A percentile compares a stretch with the other conserved stretches of the same genome.
phyloP scores from a whole-genome alignment of 768 basidiomycete species.

The Exsudoporus frostii region DNA sequence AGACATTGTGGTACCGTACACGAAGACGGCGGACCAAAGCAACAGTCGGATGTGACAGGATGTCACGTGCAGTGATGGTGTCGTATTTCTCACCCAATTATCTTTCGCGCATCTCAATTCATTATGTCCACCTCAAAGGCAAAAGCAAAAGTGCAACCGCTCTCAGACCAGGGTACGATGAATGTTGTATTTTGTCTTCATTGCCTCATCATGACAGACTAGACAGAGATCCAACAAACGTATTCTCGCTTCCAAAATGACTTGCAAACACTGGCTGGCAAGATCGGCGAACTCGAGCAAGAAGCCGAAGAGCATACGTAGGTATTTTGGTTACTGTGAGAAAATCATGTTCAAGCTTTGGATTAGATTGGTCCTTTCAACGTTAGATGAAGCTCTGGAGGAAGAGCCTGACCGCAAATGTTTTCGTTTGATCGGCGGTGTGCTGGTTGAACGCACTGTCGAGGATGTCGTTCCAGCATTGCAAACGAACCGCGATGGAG shows the following conservation, averaged over 20 bases:
- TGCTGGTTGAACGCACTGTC: slow-evolving; percentile 93
- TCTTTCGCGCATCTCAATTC: slow-evolving; percentile 13
- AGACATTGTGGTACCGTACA: slow-evolving; percentile 44
- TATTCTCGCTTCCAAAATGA: slow-evolving; percentile 85
- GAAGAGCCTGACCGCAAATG: slow-evolving; percentile 90
- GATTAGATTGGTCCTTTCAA: slow-evolving; percentile 79
- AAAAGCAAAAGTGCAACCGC: slow-evolving; percentile 54
- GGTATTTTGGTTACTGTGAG: slow-evolving; percentile 29
- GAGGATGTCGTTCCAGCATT: slow-evolving; percentile 90
- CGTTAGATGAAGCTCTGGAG: slow-evolving; percentile 77
- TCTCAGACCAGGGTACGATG: slow-evolving; percentile 70
- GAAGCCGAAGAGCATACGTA: slow-evolving; percentile 96
- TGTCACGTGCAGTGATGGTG: slow-evolving; percentile 26
- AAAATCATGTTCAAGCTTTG: background rate
- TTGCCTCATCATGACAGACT: slow-evolving; percentile 39
- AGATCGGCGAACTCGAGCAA: slow-evolving; percentile 94
- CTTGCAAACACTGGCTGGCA: slow-evolving; percentile 84
- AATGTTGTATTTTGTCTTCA: background rate
- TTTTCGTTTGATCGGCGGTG: slow-evolving; percentile 93
- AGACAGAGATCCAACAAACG: slow-evolving; percentile 81
- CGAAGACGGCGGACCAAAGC: slow-evolving; percentile 14
- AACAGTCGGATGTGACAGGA: slow-evolving; percentile 23
- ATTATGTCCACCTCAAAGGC: slow-evolving; percentile 53
- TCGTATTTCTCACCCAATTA: slow-evolving; percentile 25
- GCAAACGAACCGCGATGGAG: slow-evolving; percentile 85